phyloP scores from a whole-genome alignment of 2,329 filamentous ascomycete species.

The Talaromyces sp. region DNA sequence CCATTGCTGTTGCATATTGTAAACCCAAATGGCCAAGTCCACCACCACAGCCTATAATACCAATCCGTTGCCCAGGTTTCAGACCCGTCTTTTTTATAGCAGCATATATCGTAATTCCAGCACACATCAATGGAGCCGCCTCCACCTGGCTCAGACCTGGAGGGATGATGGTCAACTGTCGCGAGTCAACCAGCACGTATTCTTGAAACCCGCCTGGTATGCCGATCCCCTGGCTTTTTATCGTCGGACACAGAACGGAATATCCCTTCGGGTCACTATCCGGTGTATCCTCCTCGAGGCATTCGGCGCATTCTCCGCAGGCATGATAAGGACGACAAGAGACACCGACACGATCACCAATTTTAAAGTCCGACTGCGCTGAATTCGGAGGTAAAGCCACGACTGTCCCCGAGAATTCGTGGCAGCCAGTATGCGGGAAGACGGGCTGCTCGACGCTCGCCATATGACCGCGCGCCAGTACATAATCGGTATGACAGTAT shows the following conservation, averaged over 20 bases:
- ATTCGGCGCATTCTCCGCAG: conserved; percentile 17
- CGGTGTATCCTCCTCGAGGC: conserved; percentile 15
- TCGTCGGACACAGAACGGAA: conserved; percentile 16
- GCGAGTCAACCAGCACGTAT: conserved; percentile 21
- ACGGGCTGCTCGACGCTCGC: conserved; percentile 26
- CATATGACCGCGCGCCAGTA: conserved; percentile 36
- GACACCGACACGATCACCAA: conserved; percentile 14
- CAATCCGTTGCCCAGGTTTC: conserved; percentile 63
- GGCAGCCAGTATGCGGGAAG: conserved; percentile 44
- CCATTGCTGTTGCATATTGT: conserved; percentile 63
- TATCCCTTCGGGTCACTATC: conserved; percentile 15
- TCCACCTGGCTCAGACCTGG: conserved; percentile 25
- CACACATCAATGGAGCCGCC: conserved; percentile 35
- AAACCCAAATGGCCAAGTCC: conserved; percentile 66
- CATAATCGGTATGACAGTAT: conserved; percentile 45
- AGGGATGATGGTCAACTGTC: conserved; percentile 25
- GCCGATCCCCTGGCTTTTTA: conserved; percentile 12
- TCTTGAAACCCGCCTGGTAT: conserved; percentile 21
- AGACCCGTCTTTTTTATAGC: conserved; percentile 55
- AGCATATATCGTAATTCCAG: conserved; percentile 41
- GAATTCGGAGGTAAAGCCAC: conserved; percentile 23
- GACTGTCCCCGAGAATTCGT: conserved; percentile 47
- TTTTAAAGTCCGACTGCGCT: conserved; percentile 11
- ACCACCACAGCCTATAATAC: conserved; percentile 61
- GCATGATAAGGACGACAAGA: conserved; percentile 13